A percentile compares a stretch with the other conserved stretches of the same genome.
Conservation (phyloP, 129 eudicot species). For the Pulicaria dysenterica region DNA sequence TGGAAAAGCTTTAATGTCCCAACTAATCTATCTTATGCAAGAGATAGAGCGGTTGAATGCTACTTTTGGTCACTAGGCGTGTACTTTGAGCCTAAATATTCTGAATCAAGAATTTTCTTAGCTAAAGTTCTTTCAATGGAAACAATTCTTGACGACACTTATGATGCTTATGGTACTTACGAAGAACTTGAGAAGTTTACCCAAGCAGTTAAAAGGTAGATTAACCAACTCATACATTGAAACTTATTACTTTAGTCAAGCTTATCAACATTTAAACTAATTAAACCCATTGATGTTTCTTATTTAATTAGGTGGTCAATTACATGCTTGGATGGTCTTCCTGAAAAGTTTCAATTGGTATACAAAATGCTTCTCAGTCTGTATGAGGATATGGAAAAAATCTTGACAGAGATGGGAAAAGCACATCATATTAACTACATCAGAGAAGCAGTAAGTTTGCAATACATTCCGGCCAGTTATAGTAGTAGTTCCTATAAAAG, state of each 20-base stretch:
- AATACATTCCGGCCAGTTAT: too few relatives aligned
- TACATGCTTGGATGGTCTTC: slow-evolving; percentile 25
- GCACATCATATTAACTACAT: slow-evolving; percentile 11
- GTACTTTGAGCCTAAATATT: slow-evolving; percentile 34
- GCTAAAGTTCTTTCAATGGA: slow-evolving; percentile 11
- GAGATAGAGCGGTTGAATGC: slow-evolving; percentile 35
- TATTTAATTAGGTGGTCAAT: slow-evolving; percentile 44
- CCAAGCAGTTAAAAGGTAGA: slow-evolving; percentile 35
- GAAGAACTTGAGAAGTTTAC: slow-evolving; percentile 33
- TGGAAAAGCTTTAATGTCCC: slow-evolving; percentile 30
- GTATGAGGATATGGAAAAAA: slow-evolving; percentile 12
- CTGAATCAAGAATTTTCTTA: slow-evolving; percentile 11
- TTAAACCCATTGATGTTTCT: not conserved
- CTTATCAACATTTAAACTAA: not conserved
- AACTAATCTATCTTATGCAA: slow-evolving; percentile 28
- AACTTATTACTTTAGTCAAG: not conserved
- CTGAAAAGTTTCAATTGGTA: slow-evolving; percentile 26
- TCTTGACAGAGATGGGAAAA: slow-evolving; percentile 22
- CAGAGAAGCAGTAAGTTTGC: slow-evolving; percentile 21
- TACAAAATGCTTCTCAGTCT: slow-evolving; percentile 14
- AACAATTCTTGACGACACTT: slow-evolving; percentile 37
- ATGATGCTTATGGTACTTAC: slow-evolving; percentile 43
- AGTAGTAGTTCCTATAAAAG: not conserved
- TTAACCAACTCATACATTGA: not conserved
- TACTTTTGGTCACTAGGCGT: slow-evolving; percentile 27